These are phyloP conservation scores for Botryotinia narcissicola DNA, from an alignment of 2,329 filamentous ascomycete species.

Conservation along the genomic window DNA sequence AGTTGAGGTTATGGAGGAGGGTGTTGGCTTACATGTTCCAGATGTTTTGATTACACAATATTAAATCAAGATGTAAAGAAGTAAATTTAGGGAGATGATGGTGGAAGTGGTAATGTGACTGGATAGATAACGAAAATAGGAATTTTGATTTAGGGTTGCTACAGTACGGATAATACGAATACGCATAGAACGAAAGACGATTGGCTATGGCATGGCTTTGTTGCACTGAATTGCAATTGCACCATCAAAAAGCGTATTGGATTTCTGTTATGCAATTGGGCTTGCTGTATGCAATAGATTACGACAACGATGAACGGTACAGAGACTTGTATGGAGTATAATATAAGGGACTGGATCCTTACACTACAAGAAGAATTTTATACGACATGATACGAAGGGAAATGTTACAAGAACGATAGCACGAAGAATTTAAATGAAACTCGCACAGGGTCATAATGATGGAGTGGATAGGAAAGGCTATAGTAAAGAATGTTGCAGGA, in stretches of 20 bases:
- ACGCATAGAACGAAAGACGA: background rate
- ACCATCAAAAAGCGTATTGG: background rate
- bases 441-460: background rate
- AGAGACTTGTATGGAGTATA: background rate
- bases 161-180: background rate
- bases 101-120: background rate
- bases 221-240: background rate
- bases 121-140: background rate
- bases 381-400: background rate
- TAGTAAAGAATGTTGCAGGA: background rate
- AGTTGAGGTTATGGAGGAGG: constrained; percentile 56
- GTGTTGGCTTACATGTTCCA: constrained; percentile 47
- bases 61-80: background rate
- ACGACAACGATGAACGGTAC: background rate
- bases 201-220: background rate
- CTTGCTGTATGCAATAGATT: background rate
- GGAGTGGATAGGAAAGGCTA: no score
- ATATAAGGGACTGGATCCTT: background rate
- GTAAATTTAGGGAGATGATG: background rate
- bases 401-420: background rate
- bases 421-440: background rate
- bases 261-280: background rate
- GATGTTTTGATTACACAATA: constrained; percentile 43
- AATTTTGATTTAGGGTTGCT: background rate
- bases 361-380: background rate